A percentile compares a stretch with the other conserved stretches of the same genome.
Conservation (phyloP, 2,329 filamentous ascomycete species). For the Beauveria pseudobassiana region DNA sequence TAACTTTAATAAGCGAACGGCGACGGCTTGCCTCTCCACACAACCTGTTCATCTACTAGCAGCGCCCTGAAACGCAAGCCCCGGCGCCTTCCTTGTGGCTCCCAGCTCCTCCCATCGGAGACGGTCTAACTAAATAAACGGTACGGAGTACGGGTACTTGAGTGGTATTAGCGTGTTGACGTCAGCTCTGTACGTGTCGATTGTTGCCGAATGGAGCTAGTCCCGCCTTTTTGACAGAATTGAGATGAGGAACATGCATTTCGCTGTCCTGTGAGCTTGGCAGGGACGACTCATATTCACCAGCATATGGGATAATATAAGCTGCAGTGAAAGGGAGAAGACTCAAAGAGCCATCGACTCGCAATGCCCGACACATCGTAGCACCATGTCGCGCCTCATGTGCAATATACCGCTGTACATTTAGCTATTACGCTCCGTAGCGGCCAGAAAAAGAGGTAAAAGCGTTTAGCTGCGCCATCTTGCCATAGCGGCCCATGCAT, state of each 20-base stretch:
- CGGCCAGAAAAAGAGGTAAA: no score
- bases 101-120: background rate
- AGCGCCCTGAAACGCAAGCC: conserved; percentile 8
- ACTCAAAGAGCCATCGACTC: no score
- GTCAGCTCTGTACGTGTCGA: background rate
- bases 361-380: no score
- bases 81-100: background rate
- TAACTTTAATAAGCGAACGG: no score
- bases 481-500: no score
- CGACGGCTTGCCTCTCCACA: background rate
- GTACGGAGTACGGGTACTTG: background rate
- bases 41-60: conserved; percentile 3
- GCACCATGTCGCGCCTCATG: background rate
- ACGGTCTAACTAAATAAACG: background rate
- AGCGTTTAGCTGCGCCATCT: no score
- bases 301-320: no score
- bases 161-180: no score
- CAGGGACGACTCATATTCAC: no score
- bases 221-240: background rate
- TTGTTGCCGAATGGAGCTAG: background rate
- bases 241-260: conserved; percentile 2
- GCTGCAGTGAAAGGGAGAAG: no score
- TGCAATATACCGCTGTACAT: background rate
- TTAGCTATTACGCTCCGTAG: no score
- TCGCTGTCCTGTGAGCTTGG: background rate